Evolutionary conservation across 306 rosid genomes (phyloP).

Genomic region (Lupinus albus): DNA sequence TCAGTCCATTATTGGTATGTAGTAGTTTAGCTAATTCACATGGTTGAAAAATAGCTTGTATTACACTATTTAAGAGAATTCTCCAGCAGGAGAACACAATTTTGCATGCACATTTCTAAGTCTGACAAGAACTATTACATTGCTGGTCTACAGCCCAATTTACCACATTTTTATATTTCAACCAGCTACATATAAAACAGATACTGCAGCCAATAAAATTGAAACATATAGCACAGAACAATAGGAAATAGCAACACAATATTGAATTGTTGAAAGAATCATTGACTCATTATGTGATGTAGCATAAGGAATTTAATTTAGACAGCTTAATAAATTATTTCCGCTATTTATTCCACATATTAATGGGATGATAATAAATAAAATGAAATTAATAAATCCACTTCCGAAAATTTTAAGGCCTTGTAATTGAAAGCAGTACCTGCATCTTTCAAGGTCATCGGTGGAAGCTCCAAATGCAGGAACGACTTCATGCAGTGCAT

Average conservation of each 20-base stretch:
- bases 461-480: conserved; percentile 99
- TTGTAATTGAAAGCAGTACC: conserved; percentile 51
- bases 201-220: conserved; percentile 9
- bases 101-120: too few relatives aligned
- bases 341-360: conserved; percentile 26
- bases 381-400: conserved; percentile 29
- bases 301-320: conserved; percentile 3
- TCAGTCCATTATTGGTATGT: too few relatives aligned
- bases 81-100: too few relatives aligned
- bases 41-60: too few relatives aligned
- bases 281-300: conserved; percentile 13
- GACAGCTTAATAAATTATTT: conserved; percentile 1
- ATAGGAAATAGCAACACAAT: not conserved
- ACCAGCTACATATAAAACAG: conserved; percentile 25
- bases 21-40: too few relatives aligned
- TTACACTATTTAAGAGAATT: too few relatives aligned
- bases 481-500: conserved; percentile 77
- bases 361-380: conserved; percentile 33
- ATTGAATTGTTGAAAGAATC: not conserved
- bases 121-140: too few relatives aligned
- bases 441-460: conserved; percentile 94
- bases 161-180: not conserved
- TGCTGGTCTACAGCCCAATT: too few relatives aligned
- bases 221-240: not conserved
- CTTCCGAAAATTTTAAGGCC: conserved; percentile 16